Base-by-base conservation (phyloP, 495 filamentous ascomycete species). In the Antarctomyces pellizariae region DNA sequence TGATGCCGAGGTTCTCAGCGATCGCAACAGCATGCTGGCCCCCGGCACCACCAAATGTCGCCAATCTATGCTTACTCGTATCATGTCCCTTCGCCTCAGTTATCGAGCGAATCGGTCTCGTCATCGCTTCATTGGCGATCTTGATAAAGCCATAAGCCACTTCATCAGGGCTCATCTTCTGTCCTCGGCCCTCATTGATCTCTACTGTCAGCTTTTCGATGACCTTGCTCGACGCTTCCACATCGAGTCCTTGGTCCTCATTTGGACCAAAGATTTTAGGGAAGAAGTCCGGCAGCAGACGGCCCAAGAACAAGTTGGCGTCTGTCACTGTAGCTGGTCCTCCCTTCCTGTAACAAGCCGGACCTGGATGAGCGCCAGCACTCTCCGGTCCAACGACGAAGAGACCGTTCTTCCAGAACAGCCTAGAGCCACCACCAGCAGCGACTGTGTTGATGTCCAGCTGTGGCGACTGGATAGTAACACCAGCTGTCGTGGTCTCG, bases 371-470 rank as follows among this genome's bases (percentile, higher is more conserved):
- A 4, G 84, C 84, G 17, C 80, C 71, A 0, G 83, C 84, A 2
- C 79, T 90, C 44, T 95, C 86, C 2, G 84, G 84, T 0, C 84
- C 84, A 16, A 93, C 84, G n/a, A 89, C 80, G 39, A 95, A 95
- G 7, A 95, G 54, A 4, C 86, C 84, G 35, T 95, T 93, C 24
- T 70, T 66, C 59, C 72, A 95, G 39, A 82, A 78, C 2, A 95
- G 59, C 25, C 79, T 66, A 3, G 80, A 91, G 10, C 84, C 84
- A 29, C 84, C 84, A 21, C 84, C 84, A 11, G 84, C 84, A 11
- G 84, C 84, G 16, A 95, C 84, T 0, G 86, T 97, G 47, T 95
- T 95, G 49, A 97, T 93, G 49, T 97, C 86, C 0, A 97, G 64
- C 39, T 95, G 86, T 0, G 86, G 86, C 0, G 73, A 82, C 39